Evolutionary conservation across 2,329 filamentous ascomycete species (phyloP), one percentile per base, ranked within the genome.

Genomic region (Cryphonectria nitschkei): DNA sequence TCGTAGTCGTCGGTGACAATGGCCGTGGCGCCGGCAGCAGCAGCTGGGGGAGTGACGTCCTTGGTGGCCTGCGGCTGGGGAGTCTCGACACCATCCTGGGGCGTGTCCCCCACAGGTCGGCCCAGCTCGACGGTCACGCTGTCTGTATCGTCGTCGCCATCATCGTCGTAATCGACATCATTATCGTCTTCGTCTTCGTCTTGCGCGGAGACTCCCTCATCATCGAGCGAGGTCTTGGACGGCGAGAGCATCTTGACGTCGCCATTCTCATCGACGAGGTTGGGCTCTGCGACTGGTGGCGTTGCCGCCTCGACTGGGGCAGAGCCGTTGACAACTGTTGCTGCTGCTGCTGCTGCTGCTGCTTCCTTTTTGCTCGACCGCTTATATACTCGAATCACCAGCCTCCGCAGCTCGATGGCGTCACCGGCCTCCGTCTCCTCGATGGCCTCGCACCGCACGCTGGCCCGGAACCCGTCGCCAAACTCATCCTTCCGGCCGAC

Each of bases 351-450:
- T 19, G 34, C 34, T 34, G 34, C 34, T 34, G 34, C 34, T 34
- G 34, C 34, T 29, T 32, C 32, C 32, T 67, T 61, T 54, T 69
- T 74, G 34, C 61, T 32, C 70, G 78, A 74, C 74, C 77, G 69
- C 56, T 68, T 67, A 62, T 77, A 74, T 1, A 90, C 82, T 26
- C 85, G 84, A 68, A 92, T 81, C 6, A 87, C 81, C 11, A 99
- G 82, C 77, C 93, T 93, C 72, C 95, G 90, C 67, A 97, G 84
- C 79, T 97, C 91, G 69, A 91, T 90, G 14, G 87, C 86, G 37
- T 87, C 88, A 16, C 84, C 82, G 5, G 82, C 83, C 46, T 84
- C 77, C n/a, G 82, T 82, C 82, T 92, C 77, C 82, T 87, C 73
- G 82, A 89, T 73, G 75, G 85, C 85, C 75, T 93, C 88, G 72